Evolutionary conservation across 345 rosid genomes (phyloP).

Genomic region (Eucalyptus pauciflora): DNA sequence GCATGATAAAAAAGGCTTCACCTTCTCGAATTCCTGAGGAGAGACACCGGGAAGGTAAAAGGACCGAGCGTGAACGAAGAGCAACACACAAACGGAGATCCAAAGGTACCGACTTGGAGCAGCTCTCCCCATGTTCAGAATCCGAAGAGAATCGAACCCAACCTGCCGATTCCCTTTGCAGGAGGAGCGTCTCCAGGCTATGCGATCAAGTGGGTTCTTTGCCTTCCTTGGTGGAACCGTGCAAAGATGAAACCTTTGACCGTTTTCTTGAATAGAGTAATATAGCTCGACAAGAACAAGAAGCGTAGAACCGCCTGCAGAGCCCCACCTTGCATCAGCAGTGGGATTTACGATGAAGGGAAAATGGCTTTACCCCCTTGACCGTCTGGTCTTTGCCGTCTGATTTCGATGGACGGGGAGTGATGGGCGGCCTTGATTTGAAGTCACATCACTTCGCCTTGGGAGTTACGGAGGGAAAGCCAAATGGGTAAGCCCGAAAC

Average conservation of each 20-base stretch:
- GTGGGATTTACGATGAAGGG: background rate
- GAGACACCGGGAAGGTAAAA: slow-evolving; percentile 83
- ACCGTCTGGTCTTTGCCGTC: background rate
- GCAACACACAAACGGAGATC: slow-evolving; percentile 8
- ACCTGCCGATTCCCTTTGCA: background rate
- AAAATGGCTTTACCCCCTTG: background rate
- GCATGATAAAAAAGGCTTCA: background rate
- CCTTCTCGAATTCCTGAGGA: slow-evolving; percentile 53
- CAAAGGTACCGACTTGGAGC: background rate
- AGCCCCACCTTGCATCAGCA: background rate
- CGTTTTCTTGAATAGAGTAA: background rate
- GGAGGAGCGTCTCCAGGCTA: background rate
- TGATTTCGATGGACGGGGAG: background rate
- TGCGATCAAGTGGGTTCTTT: background rate
- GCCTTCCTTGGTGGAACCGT: background rate
- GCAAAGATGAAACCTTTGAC: background rate
- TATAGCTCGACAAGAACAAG: background rate
- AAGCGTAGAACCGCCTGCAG: background rate
- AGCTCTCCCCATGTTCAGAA: slow-evolving; percentile 21
- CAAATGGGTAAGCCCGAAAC: background rate
- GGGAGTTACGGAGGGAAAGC: background rate
- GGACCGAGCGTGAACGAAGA: slow-evolving; percentile 13
- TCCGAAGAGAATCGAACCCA: background rate
- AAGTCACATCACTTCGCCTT: background rate
- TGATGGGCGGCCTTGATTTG: background rate